Conservation (phyloP, 768 basidiomycete species). For the Phaeotremella skinneri region DNA sequence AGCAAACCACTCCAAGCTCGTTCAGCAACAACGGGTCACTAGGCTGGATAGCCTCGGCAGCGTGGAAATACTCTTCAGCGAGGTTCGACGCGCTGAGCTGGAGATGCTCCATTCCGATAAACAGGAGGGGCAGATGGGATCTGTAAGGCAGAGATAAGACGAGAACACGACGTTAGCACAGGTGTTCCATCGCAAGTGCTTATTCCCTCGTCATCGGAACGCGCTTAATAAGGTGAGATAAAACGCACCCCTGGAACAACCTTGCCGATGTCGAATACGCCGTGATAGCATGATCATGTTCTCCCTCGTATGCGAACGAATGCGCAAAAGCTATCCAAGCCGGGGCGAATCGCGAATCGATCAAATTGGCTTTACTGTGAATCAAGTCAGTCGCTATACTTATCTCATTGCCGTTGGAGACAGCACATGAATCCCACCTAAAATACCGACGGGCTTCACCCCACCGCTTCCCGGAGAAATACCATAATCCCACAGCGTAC, state of each 20-base stretch:
- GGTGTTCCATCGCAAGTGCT: not conserved
- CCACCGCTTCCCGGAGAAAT: conserved; percentile 82
- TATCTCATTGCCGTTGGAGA: not conserved
- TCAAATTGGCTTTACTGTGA: conserved; percentile 84
- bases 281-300: conserved; percentile 97
- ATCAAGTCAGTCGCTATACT: not conserved
- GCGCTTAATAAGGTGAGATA: conserved; percentile 24
- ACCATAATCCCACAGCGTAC: conserved; percentile 99
- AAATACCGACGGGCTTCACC: conserved; percentile 89
- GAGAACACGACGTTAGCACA: not conserved
- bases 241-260: conserved; percentile 81
- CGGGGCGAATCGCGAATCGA: conserved; percentile 93
- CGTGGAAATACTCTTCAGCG: conserved; percentile 84
- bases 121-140: conserved; percentile 91
- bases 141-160: conserved; percentile 56
- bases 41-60: conserved; percentile 73
- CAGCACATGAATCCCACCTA: conserved; percentile 60
- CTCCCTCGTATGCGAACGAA: conserved; percentile 93
- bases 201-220: not conserved
- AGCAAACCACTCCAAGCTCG: conserved; percentile 90
- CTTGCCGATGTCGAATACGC: conserved; percentile 96
- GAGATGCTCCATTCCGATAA: conserved; percentile 98
- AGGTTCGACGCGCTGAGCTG: conserved; percentile 74
- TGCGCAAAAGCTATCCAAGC: conserved; percentile 98
- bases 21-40: conserved; percentile 86